Base-by-base conservation (phyloP, 225 moss, liverwort and hornwort species). In the Antitrichia curtipendula region DNA sequence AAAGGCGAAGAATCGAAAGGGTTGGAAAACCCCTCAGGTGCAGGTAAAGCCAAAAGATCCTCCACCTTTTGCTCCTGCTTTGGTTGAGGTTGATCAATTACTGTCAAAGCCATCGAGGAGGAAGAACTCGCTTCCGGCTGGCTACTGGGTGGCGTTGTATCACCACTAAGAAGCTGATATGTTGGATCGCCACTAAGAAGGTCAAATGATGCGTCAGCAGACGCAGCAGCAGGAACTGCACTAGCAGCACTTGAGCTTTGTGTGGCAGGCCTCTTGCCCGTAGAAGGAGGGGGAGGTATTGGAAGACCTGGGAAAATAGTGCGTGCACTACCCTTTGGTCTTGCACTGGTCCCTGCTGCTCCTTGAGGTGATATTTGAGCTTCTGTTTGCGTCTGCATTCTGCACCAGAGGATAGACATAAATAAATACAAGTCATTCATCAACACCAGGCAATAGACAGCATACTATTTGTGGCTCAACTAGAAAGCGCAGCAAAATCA, bases 1-100 rank as follows among this genome's bases (percentile, higher is more conserved):
- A 97, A 97, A 50, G 95, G 91, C 41, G 95, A 80, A 40, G 96
- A 90, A 58, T 94, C 98, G 82, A 98, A 98, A 82, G 96, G 96
- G 78, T 96, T 96, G 32, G 92, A 88, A 47, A 92, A 88, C 3
- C 90, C 64, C 25, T 95, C 91, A 7, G 94, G 88, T 65, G 92
- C 91, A 74, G 95, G 89, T 56, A 88, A 76, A 54, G 91, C 92
- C 70, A 95, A 82, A 40, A 93, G 65, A 77, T 87, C 88, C 84
- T 92, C 78, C 16, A 81, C 76, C 74, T 87, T 88, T 31, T 50
- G 76, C n/a, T 75, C 86, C 78, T 87, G 91, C 84, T 87, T 87
- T 86, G 63, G 89, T 85, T 79, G 86, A 49, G 92, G 87, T 84
- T 81, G 89, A 70, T 87, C 92, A 28, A 91, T 77, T 63, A 88